Evolutionary conservation across 441 rosid genomes (phyloP).

Genomic region (Arabidopsis hybrid): DNA sequence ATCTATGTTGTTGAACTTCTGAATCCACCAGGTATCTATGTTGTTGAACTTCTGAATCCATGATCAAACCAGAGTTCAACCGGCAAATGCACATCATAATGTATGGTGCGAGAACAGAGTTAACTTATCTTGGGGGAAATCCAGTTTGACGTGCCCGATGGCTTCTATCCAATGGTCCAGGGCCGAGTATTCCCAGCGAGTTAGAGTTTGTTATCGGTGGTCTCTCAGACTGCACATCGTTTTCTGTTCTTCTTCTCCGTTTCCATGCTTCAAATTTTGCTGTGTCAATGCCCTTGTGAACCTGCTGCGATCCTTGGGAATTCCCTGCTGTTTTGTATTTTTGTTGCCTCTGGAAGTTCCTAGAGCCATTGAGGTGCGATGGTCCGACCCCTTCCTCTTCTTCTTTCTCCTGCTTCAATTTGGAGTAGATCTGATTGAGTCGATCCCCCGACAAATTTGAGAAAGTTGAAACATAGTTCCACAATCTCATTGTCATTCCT

Average conservation of each 20-base stretch:
- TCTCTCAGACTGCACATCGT: constrained; percentile 54
- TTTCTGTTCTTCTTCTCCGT: constrained; percentile 75
- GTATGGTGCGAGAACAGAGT: constrained; percentile 37
- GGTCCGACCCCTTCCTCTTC: constrained; percentile 81
- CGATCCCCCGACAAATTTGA: constrained; percentile 93
- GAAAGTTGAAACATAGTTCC: constrained; percentile 96
- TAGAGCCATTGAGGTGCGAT: constrained; percentile 70
- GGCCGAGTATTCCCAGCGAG: constrained; percentile 94
- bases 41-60: constrained; percentile 29
- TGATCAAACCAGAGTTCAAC: constrained; percentile 30
- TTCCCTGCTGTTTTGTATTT: constrained; percentile 54
- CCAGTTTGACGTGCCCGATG: constrained; percentile 68
- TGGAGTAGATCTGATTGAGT: constrained; percentile 91
- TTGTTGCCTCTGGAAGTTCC: constrained; percentile 60
- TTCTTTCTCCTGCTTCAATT: constrained; percentile 82
- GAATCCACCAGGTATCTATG: constrained; percentile 18
- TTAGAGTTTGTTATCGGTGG: constrained; percentile 65
- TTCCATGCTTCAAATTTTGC: constrained; percentile 90
- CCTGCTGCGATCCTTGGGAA: constrained; percentile 58
- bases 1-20: background rate
- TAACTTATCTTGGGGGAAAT: constrained; percentile 63
- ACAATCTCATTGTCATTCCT: constrained; percentile 89
- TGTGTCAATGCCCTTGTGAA: constrained; percentile 66
- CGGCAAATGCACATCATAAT: constrained; percentile 4
- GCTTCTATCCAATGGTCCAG: constrained; percentile 89